Conservation (phyloP, 176 grass and related monocot genomes). For the Alopecurus myosuroides region DNA sequence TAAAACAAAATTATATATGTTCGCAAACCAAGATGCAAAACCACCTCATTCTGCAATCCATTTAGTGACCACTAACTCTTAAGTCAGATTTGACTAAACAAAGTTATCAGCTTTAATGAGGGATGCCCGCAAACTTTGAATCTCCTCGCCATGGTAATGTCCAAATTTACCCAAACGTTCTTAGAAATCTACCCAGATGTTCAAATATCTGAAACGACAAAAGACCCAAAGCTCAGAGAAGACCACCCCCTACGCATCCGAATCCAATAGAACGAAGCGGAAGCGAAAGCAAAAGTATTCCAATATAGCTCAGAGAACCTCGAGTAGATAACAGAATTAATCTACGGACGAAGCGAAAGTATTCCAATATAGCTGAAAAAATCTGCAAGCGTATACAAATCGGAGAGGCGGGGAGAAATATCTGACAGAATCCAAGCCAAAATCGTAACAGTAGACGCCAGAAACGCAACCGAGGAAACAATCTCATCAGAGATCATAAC, state of each 20-base stretch:
- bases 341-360: not conserved
- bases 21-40: not conserved
- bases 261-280: not conserved
- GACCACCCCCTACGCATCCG: not conserved
- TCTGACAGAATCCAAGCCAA: not conserved
- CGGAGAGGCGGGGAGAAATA: not conserved
- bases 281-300: too few relatives aligned
- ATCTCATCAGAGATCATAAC: not conserved
- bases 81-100: slow-evolving; percentile 8
- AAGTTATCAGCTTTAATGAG: not conserved
- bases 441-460: not conserved
- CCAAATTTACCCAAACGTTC: not conserved
- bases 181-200: not conserved
- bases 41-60: not conserved
- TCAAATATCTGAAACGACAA: not conserved
- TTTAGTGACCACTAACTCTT: not conserved
- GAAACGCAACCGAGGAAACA: not conserved
- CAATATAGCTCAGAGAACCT: too few relatives aligned
- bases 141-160: not conserved
- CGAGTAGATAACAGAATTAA: not conserved
- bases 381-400: not conserved
- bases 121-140: not conserved
- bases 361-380: not conserved
- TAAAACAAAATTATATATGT: not conserved
- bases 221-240: not conserved